Evolutionary conservation across 169 alveolate species (phyloP), one percentile per base, ranked within the genome.

Genomic region (Eimeria necatrix): DNA sequence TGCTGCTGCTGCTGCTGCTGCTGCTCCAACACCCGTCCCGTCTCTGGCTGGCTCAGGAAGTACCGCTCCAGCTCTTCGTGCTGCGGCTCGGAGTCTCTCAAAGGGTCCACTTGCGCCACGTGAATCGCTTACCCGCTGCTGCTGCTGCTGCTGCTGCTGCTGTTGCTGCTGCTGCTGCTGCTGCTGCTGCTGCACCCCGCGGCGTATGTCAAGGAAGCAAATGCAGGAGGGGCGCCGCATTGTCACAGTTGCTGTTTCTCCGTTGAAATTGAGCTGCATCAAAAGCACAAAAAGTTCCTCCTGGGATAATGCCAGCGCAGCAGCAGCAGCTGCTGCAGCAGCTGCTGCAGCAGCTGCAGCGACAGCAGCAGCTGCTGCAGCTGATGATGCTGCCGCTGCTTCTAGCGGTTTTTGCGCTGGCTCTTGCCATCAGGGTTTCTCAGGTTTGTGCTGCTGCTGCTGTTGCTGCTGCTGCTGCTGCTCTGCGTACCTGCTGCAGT

Each of bases 151-250:
- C 80, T 68, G 80, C 0, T 80, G 89, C 70, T 78, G 26, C 52
- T 78, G 70, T 68, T 78, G 88, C 71, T 80, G 89, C 61, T 51
- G 89, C 70, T 52, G 89, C 51, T 49, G 70, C 51, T 49, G 46
- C 71, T 80, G 89, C 46, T 80, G 89, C 46, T 52, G 49, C 71
- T 80, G 70, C 71, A 56, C 26, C 10, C 10, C n/a, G 89, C 61
- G 70, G 24, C 20, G 71, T 0, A 80, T 48, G 18, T 49, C 70
- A 18, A 80, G 51, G 48, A 80, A 80, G 89, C 89, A 80, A 52
- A 80, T 80, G 71, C 71, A 80, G 49, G 64, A n/a, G 8, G 89
- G 89, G 22, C 24, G 59, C 70, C 71, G 32, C 52, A 80, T 6
- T 10, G 89, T 52, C 7, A 80, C 71, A 2, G 51, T 80, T 12